Conservation (phyloP, 2,329 filamentous ascomycete genomes). For the Trichoderma polysporum region DNA sequence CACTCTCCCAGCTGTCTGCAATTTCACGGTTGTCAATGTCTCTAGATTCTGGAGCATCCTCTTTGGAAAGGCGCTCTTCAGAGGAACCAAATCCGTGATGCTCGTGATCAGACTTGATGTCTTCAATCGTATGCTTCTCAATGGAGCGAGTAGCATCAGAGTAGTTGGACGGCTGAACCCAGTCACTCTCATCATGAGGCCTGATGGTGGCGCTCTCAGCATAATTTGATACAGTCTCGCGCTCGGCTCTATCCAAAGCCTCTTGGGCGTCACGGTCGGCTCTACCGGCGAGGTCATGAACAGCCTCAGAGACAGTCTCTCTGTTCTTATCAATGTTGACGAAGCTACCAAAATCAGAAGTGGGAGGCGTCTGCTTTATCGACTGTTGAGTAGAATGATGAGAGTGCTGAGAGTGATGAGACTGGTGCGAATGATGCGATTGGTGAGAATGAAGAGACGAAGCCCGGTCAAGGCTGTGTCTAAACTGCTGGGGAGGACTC, state of each 20-base stretch:
- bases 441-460: conserved; percentile 33
- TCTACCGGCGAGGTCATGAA: conserved; percentile 61
- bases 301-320: conserved; percentile 70
- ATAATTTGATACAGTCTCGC: conserved; percentile 48
- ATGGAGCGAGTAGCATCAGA: conserved; percentile 20
- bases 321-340: conserved; percentile 55
- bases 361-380: conserved; percentile 31
- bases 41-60: conserved; percentile 43
- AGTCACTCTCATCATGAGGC: conserved; percentile 47
- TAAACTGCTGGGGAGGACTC: conserved; percentile 46
- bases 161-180: conserved; percentile 23
- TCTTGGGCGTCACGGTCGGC: conserved; percentile 60
- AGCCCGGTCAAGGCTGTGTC: conserved; percentile 39
- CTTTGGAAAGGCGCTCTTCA: conserved; percentile 44
- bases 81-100: conserved; percentile 52
- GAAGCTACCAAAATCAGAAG: conserved; percentile 33
- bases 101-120: conserved; percentile 54
- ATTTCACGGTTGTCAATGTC: conserved; percentile 60
- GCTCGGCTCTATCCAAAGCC: conserved; percentile 58
- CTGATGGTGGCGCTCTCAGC: conserved; percentile 32
- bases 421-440: conserved; percentile 31
- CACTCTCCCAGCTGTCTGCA: conserved; percentile 90
- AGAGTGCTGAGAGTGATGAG: conserved; percentile 26
- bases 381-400: conserved; percentile 28
- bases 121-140: conserved; percentile 24